These are phyloP conservation scores for Umbilicaria muhlenbergii DNA, from an alignment of 495 filamentous ascomycete genomes.

Conservation along the genomic window DNA sequence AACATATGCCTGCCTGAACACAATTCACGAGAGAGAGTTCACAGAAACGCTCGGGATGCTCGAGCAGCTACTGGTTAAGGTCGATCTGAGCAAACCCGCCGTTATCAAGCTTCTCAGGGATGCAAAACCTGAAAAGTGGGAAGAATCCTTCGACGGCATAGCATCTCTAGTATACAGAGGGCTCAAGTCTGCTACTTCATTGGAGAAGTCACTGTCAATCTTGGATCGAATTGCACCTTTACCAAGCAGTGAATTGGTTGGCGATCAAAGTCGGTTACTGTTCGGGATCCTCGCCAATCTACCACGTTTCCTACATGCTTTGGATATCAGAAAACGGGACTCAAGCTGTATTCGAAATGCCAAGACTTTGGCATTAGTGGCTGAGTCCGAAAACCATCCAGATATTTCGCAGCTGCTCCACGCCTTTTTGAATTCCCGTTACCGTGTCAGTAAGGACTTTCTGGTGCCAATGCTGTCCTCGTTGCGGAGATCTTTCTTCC, in stretches of 20 bases:
- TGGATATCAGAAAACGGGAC: constrained; percentile 48
- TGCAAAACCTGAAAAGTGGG: constrained; percentile 73
- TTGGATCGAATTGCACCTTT: constrained; percentile 65
- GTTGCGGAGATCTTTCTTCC: constrained; percentile 65
- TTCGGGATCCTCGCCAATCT: constrained; percentile 80
- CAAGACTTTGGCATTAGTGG: constrained; percentile 50
- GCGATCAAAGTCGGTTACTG: constrained; percentile 62
- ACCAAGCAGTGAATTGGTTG: constrained; percentile 67
- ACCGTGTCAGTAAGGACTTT: constrained; percentile 62
- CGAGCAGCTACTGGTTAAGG: constrained; percentile 67
- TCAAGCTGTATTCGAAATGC: constrained; percentile 42
- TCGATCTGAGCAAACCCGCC: constrained; percentile 59
- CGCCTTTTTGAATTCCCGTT: constrained; percentile 51
- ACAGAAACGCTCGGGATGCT: constrained; percentile 82
- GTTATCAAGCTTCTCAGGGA: constrained; percentile 57
- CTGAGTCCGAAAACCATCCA: constrained; percentile 48
- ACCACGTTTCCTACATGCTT: constrained; percentile 68
- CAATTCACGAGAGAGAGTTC: constrained; percentile 89
- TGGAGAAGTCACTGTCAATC: constrained; percentile 58
- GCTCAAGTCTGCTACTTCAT: constrained; percentile 67
- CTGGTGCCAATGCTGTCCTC: constrained; percentile 58
- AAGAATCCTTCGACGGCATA: constrained; percentile 75
- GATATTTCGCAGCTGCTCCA: constrained; percentile 45
- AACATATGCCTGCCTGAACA: constrained; percentile 86
- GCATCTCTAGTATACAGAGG: constrained; percentile 82